Evolutionary conservation across 805 yeast genomes (phyloP).

Genomic region (Phaffomyces antillensis): DNA sequence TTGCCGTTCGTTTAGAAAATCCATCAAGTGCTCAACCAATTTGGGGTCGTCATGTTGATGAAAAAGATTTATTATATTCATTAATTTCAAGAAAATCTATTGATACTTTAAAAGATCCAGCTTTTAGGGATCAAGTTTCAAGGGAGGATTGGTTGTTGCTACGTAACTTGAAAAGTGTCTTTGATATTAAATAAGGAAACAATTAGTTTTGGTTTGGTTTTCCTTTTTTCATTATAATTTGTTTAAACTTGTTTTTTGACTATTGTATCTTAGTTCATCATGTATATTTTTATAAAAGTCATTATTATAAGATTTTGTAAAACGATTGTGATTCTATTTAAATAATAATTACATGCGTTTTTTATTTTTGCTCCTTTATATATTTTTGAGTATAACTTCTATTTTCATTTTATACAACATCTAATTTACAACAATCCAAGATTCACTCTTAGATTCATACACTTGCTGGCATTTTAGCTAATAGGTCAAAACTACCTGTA

Average conservation of each 20-base stretch:
- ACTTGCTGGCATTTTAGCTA: constrained; percentile 31
- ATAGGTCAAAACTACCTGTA: constrained; percentile 90
- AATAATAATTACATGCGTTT: neutral
- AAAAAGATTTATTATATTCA: constrained; percentile 85
- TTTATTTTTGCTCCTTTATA: neutral
- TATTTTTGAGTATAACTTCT: neutral
- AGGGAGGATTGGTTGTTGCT: constrained; percentile 95
- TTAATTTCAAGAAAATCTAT: constrained; percentile 82
- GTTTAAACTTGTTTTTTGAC: neutral
- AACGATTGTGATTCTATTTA: too few relatives aligned
- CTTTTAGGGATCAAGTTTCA: constrained; percentile 89
- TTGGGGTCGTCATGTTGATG: constrained; percentile 99
- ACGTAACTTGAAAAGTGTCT: constrained; percentile 79
- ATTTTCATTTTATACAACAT: too few relatives aligned
- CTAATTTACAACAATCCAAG: constrained; percentile 1
- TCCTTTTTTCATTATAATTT: neutral
- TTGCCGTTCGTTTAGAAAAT: constrained; percentile 93
- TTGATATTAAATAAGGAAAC: constrained; percentile 53
- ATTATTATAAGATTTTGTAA: neutral
- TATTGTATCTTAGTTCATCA: neutral
- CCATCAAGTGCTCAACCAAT: constrained; percentile 90
- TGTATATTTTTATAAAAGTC: neutral
- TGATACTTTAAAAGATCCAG: constrained; percentile 96
- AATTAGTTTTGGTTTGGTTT: neutral
- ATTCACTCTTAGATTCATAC: neutral